Evolutionary conservation across 306 rosid genomes (phyloP).

Genomic region (Lablab purpureus): DNA sequence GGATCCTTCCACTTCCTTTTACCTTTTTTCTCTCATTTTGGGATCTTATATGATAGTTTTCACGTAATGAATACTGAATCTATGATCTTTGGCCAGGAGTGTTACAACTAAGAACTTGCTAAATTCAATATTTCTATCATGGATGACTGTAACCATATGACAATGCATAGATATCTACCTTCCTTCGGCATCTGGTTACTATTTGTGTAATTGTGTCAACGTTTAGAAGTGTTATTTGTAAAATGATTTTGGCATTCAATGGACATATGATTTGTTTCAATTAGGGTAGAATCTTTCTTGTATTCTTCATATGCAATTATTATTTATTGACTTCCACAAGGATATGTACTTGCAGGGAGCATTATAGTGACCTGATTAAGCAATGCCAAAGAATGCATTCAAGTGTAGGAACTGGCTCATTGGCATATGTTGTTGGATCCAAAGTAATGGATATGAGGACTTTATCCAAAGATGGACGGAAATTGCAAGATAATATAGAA

Average conservation of each 20-base stretch:
- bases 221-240: slow-evolving; percentile 4
- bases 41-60: slow-evolving; percentile 41
- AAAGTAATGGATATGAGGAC: slow-evolving; percentile 95
- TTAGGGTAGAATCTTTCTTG: slow-evolving; percentile 26
- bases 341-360: slow-evolving; percentile 74
- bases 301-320: slow-evolving; percentile 38
- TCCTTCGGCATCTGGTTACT: slow-evolving; percentile 42
- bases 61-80: slow-evolving; percentile 23
- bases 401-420: slow-evolving; percentile 92
- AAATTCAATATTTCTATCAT: slow-evolving; percentile 33
- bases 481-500: slow-evolving; percentile 57
- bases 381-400: slow-evolving; percentile 92
- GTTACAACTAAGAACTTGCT: slow-evolving; percentile 20
- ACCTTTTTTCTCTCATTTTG: slow-evolving; percentile 31
- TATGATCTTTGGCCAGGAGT: slow-evolving; percentile 38
- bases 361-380: slow-evolving; percentile 70
- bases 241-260: slow-evolving; percentile 35
- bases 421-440: slow-evolving; percentile 92
- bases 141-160: slow-evolving; percentile 27
- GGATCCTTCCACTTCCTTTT: slow-evolving; percentile 35
- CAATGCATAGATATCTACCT: slow-evolving; percentile 18
- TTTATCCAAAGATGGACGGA: slow-evolving; percentile 62
- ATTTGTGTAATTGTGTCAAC: slow-evolving; percentile 29
- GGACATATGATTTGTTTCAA: slow-evolving; percentile 38
- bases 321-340: slow-evolving; percentile 35